Conservation (phyloP, 2,329 filamentous ascomycete genomes). For the Annulohypoxylon truncatum region DNA sequence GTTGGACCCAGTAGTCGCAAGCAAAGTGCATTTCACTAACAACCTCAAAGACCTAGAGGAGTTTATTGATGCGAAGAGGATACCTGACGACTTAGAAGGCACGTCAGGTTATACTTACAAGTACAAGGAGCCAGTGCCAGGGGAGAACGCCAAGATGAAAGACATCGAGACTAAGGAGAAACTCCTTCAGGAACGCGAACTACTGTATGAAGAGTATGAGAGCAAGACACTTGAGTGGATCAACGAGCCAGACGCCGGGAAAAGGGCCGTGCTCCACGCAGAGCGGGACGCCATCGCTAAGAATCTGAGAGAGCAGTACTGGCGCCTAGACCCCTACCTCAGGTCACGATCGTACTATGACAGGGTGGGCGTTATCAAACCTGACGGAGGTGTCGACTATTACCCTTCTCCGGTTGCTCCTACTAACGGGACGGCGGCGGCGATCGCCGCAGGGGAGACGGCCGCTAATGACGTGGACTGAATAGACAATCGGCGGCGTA, state of each 20-base stretch:
- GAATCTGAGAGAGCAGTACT: slow-evolving; percentile 80
- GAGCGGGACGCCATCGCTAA: slow-evolving; percentile 72
- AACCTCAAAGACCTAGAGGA: slow-evolving; percentile 80
- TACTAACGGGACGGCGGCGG: slow-evolving; percentile 38
- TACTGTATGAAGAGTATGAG: slow-evolving; percentile 80
- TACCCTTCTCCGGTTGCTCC: slow-evolving; percentile 60
- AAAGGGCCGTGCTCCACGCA: slow-evolving; percentile 62
- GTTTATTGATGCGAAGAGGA: slow-evolving; percentile 76
- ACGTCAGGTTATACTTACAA: slow-evolving; percentile 85
- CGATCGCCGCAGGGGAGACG: slow-evolving; percentile 49
- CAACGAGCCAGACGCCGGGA: slow-evolving; percentile 58
- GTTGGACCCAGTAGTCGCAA: slow-evolving; percentile 95
- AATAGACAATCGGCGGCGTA: slow-evolving; percentile 8
- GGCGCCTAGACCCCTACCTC: slow-evolving; percentile 88
- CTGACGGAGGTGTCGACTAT: slow-evolving; percentile 76
- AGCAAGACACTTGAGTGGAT: slow-evolving; percentile 82
- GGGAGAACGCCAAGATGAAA: slow-evolving; percentile 82
- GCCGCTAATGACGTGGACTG: slow-evolving; percentile 61
- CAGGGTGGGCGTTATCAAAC: slow-evolving; percentile 76
- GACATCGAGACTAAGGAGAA: slow-evolving; percentile 71
- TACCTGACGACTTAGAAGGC: slow-evolving; percentile 87
- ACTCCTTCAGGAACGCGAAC: slow-evolving; percentile 71
- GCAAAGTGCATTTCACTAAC: slow-evolving; percentile 94
- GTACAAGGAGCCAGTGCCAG: slow-evolving; percentile 79
- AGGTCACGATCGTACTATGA: slow-evolving; percentile 88